These are phyloP conservation scores for Ophiostoma quercus DNA, from an alignment of 2,329 filamentous ascomycete species.

Conservation along the genomic window DNA sequence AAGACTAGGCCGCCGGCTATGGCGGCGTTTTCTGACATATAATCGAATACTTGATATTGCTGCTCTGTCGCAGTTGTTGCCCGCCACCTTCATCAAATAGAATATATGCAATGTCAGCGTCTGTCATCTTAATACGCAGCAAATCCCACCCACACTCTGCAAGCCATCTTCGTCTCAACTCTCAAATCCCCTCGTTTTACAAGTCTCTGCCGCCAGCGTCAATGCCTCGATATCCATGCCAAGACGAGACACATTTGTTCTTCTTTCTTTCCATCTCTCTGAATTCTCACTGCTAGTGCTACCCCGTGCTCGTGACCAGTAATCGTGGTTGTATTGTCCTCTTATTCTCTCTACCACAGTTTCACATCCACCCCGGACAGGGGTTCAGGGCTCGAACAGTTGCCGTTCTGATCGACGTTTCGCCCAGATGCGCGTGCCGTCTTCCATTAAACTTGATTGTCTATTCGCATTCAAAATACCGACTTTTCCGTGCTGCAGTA, in stretches of 20 bases:
- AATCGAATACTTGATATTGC: no score
- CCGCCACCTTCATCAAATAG: not conserved
- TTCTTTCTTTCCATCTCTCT: no score
- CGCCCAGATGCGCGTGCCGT: constrained; percentile 7
- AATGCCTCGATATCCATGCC: not conserved
- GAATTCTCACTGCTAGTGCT: not conserved
- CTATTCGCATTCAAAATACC: not conserved
- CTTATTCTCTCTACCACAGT: not conserved
- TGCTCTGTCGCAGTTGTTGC: not conserved
- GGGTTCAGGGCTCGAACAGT: constrained; percentile 22
- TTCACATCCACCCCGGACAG: constrained; percentile 4
- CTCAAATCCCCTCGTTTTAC: not conserved
- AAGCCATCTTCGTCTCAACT: not conserved
- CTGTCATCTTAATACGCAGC: no score
- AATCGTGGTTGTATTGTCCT: not conserved
- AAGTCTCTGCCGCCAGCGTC: not conserved
- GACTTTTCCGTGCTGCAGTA: not conserved
- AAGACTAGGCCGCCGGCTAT: not conserved
- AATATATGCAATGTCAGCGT: not conserved
- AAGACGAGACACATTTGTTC: not conserved
- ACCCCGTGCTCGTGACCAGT: not conserved
- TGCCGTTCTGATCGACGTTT: constrained; percentile 29
- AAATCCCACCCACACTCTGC: not conserved
- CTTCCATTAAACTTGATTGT: not conserved
- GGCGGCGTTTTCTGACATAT: no score